Base-by-base conservation (phyloP, 2,329 filamentous ascomycete genomes). In the Diaporthe amygdali region DNA sequence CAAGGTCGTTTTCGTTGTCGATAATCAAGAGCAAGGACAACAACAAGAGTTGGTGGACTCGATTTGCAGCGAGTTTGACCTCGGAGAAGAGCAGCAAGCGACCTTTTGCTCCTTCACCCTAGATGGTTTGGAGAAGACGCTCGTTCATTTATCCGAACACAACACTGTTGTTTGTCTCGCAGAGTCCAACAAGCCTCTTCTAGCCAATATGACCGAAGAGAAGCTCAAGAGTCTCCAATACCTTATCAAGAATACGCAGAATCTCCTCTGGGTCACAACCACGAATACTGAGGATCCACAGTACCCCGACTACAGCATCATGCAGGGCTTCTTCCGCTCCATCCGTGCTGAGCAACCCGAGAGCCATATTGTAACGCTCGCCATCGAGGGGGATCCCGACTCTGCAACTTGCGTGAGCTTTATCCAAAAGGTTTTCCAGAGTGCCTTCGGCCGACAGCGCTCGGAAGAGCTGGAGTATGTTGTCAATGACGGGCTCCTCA, bases 281-380 rank as follows among this genome's bases (percentile, higher is more conserved):
- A 44, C 55, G 25, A 61, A 25, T 10, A 61, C 25, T 9, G 27
- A 37, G 9, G 44, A 66, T 44, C 41, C 63, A 17, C 44, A 66
- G 17, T 66, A 52, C n/a, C 44, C 55, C 17, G 55, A 61, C 37
- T 61, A 61, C 17, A 44, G 55, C 55, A 46, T 61, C 37, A 61
- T 52, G 67, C 67, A 51, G 6, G 67, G 67, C 10, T 46, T 69
- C 17, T 46, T 70, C 25, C 47, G 68, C 15, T 39, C 49, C 20
- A 32, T 70, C 12, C 68, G 68, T 1, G 34, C 47, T 8, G 68
- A 70, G 32, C 32, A 47, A 15, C 14, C 37, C 20, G 20, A 25
- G 8, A 70, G 44, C 12, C 68, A 55, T 32, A 70, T 70, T 30
- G 61, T 70, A 22, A 56, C 68, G 5, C 68, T 70, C 30, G 49